Base-by-base conservation (phyloP, 495 filamentous ascomycete genomes). In the Aspergillus campestris region DNA sequence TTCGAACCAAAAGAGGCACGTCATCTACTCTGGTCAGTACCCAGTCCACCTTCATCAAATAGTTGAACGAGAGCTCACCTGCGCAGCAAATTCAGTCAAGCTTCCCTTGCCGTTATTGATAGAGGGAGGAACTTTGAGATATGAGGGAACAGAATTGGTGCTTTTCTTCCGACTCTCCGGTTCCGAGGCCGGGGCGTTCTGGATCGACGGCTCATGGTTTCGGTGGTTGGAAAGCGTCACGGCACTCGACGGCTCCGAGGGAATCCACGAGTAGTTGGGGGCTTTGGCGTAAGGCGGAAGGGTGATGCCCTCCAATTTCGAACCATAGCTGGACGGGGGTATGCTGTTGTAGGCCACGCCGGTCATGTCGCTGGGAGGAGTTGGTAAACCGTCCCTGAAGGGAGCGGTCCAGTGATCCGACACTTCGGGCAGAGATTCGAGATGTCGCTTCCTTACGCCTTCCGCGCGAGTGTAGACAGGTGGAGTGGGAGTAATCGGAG, bases 1-100 rank as follows among this genome's bases (percentile, higher is more conserved):
- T 61, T 97, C 94, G 57, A 97, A 99, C 94, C 94, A 99, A 69
- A 99, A 96, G 28, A 99, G 73, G 55, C 91, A 95, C 1, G 92
- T 94, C 65, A 96, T 84, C 85, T 97, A 51, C 7, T 31, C 4
- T 11, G 14, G 11, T 41, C n/a, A 44, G 49, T 38, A 52, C 46
- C 13, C n/a, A 31, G 18, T 24, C 18, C 29, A 12, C 8, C n/a
- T 5, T 31, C 34, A 34, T 9, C 13, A 14, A 31, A 28, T 3
- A 28, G 5, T n/a, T 40, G n/a, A 13, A 38, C 7, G 13, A 12
- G 8, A 34, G 13, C 75, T 52, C 66, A 89, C 85, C 74, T 86
- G 79, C 30, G 87, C 85, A 34, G 87, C 85, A 60, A 94, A 90
- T 50, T 91, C 85, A 3, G 85, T 75, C 55, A 94, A 55, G 57